Conservation (phyloP, 306 rosid species). For the Cucumis cinereus region DNA sequence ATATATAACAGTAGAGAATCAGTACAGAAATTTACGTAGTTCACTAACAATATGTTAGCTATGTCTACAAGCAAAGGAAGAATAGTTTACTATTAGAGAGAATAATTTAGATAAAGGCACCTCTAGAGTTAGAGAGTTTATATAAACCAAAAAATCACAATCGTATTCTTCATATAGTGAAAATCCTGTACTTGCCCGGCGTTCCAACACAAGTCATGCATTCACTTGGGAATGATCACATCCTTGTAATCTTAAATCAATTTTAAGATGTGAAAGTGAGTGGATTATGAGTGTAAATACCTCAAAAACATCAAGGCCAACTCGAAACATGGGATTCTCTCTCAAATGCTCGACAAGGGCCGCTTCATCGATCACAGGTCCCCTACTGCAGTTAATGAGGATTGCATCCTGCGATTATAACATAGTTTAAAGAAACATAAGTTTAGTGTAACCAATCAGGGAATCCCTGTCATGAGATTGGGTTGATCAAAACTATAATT, state of each 20-base stretch:
- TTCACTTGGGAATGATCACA: not conserved
- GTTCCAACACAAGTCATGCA: not conserved
- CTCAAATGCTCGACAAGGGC: conserved; percentile 87
- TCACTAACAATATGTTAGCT: too few species aligned
- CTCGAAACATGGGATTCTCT: conserved; percentile 88
- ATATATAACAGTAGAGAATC: too few species aligned
- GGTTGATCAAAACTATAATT: not conserved
- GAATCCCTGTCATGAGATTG: not conserved
- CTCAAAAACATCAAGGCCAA: conserved; percentile 96
- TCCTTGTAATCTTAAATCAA: not conserved
- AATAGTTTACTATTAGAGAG: too few species aligned
- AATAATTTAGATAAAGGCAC: too few species aligned
- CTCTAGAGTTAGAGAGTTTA: too few species aligned
- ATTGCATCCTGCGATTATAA: conserved; percentile 63
- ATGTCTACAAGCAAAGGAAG: too few species aligned
- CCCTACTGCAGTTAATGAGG: conserved; percentile 90
- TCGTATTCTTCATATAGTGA: too few species aligned
- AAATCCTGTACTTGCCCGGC: too few species aligned
- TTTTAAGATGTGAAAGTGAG: not conserved
- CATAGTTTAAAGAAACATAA: not conserved
- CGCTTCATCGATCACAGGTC: conserved; percentile 89
- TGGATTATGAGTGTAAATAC: conserved; percentile 20
- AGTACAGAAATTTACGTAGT: too few species aligned
- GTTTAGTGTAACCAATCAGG: not conserved
- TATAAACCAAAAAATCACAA: too few species aligned